These are phyloP conservation scores for Senecio squalidus DNA, from an alignment of 140 eudicot genomes.

Conservation along the genomic window DNA sequence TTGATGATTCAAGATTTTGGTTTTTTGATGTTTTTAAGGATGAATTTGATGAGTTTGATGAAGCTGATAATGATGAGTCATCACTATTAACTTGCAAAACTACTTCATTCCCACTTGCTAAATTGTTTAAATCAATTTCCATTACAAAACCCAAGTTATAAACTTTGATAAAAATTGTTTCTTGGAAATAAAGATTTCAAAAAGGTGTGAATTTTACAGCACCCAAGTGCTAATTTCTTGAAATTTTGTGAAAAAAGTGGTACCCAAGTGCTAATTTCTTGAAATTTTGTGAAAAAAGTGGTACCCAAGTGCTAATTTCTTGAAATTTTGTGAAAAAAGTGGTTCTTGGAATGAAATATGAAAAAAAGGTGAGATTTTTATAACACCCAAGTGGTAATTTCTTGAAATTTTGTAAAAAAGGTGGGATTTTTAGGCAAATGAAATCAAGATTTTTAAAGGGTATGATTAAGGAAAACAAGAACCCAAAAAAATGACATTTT, in stretches of 20 bases:
- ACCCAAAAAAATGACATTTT: slow-evolving; percentile 25
- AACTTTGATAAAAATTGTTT: slow-evolving; percentile 4
- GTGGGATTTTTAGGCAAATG: slow-evolving; percentile 1
- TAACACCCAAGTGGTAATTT: too few species aligned
- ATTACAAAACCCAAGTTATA: slow-evolving; percentile 33
- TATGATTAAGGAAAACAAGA: slow-evolving; percentile 12
- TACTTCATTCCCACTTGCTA: slow-evolving; percentile 44
- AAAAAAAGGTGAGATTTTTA: slow-evolving; percentile 5
- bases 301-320: too few species aligned
- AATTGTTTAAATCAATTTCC: slow-evolving; percentile 96
- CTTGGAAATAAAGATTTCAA: not conserved
- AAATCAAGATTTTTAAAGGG: slow-evolving; percentile 32
- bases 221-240: too few species aligned
- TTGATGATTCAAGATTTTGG: slow-evolving; percentile 27
- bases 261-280: too few species aligned
- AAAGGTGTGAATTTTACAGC: slow-evolving; percentile 6
- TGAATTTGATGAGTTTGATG: slow-evolving; percentile 51
- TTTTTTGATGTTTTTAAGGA: slow-evolving; percentile 19
- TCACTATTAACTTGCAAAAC: slow-evolving; percentile 26
- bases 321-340: not conserved
- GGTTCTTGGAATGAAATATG: slow-evolving; percentile 3
- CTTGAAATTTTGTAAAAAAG: not conserved
- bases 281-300: not conserved
- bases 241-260: not conserved
- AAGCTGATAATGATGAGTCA: slow-evolving; percentile 41